phyloP scores from a whole-genome alignment of 257 asterid species.

The Salvia hispanica region DNA sequence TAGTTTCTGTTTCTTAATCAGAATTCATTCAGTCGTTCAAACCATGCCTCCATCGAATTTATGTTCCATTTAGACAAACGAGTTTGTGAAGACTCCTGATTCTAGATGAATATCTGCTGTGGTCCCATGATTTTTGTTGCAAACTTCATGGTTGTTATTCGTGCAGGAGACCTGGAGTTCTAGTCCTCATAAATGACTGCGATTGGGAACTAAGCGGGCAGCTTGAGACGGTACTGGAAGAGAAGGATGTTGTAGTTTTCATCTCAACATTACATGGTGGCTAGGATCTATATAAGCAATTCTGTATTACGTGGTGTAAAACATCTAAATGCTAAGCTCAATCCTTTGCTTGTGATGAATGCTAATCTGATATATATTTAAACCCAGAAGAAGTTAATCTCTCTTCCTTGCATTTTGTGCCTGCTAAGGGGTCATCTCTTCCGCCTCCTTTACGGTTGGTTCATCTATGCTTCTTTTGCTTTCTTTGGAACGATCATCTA shows the following conservation, averaged over 20 bases:
- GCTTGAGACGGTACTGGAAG: slow-evolving; percentile 78
- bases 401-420: neutral
- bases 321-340: slow-evolving; percentile 2
- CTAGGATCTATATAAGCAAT: slow-evolving; percentile 28
- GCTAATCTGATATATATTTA: slow-evolving; percentile 1
- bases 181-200: slow-evolving; percentile 80
- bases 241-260: slow-evolving; percentile 77
- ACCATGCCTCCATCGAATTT: neutral
- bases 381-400: no score
- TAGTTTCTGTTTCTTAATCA: neutral
- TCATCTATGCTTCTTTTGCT: neutral
- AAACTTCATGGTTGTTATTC: slow-evolving; percentile 10
- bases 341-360: slow-evolving; percentile 15
- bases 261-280: slow-evolving; percentile 96
- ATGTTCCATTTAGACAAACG: neutral
- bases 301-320: slow-evolving; percentile 7
- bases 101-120: neutral
- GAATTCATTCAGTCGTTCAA: no score
- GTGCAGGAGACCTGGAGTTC: slow-evolving; percentile 91
- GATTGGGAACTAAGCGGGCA: slow-evolving; percentile 96
- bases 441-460: no score
- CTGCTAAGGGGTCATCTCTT: neutral
- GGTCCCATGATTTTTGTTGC: neutral
- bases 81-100: neutral
- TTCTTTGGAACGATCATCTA: no score